Evolutionary conservation across 2,329 filamentous ascomycete genomes (phyloP).

Genomic region (Ceratocystis cubensis): DNA sequence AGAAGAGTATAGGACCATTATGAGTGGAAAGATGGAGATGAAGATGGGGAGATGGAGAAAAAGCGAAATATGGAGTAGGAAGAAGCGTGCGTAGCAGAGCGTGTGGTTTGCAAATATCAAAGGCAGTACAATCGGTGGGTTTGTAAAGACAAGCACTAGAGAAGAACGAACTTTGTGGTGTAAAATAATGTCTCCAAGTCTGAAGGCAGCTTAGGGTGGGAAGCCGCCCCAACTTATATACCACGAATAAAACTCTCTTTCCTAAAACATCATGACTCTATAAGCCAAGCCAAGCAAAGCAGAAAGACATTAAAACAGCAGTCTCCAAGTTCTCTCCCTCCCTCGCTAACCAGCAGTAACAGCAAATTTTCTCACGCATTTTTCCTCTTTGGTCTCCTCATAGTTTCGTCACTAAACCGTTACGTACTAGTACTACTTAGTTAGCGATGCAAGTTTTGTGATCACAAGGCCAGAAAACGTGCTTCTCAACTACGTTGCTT

Average conservation of each 20-base stretch:
- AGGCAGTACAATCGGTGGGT: neutral
- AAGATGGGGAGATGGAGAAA: constrained; percentile 1
- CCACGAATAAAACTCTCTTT: neutral
- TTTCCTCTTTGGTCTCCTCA: neutral
- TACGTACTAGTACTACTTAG: constrained; percentile 6
- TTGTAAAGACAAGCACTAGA: neutral
- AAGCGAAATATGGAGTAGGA: neutral
- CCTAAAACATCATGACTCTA: constrained; percentile 7
- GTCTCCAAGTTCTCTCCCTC: neutral
- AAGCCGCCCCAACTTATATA: constrained; percentile 7
- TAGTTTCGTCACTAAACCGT: constrained; percentile 4
- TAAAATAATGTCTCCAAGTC: neutral
- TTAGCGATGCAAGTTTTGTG: neutral
- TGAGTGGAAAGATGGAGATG: neutral
- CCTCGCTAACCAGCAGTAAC: neutral
- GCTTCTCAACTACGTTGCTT: neutral
- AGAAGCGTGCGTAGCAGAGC: neutral
- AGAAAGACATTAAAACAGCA: neutral
- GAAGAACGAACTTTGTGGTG: neutral
- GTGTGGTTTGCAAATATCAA: neutral
- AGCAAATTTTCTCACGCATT: neutral
- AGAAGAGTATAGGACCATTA: constrained; percentile 35
- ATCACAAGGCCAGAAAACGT: constrained; percentile 9
- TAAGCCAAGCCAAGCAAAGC: neutral
- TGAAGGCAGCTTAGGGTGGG: neutral